Evolutionary conservation across 805 yeast species (phyloP), one percentile per base, ranked within the genome.

Genomic region (Candida maris): DNA sequence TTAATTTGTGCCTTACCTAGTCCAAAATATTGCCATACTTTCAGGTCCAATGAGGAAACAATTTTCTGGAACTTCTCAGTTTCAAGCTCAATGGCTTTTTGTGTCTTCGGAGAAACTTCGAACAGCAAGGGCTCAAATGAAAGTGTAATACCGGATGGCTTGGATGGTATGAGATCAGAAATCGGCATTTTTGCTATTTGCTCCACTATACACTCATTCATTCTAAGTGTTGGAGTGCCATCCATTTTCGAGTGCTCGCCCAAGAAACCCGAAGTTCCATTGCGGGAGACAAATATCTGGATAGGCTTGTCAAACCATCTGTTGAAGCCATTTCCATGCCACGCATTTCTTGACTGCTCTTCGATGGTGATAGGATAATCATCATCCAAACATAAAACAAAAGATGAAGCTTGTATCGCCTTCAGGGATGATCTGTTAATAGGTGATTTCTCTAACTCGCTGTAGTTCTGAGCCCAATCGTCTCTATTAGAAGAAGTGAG

Each of bases 161-260:
- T 23, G 5, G 26, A 18, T 2, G 22, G 54, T 49, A 38, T 17
- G 29, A 48, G 46, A 30, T 46, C 49, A 2, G 35, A 32, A 12
- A 38, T 10, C 3, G 32, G 18, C 43, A 48, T 37, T 13, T 50
- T 75, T 64, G 54, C 75, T 58, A 89, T 62, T 48, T 77, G 73
- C 35, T 70, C 70, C 45, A 79, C 70, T 26, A 91, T 70, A 54
- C 70, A 79, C 63, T 87, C 87, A 61, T 91, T 91, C 66, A 91
- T 67, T 46, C 87, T 79, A 54, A 86, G 77, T 20, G 96, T 91
- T 56, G 97, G 95, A 7, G 96, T 86, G 44, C 97, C 98, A 62
- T 91, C 98, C 97, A 91, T 91, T 69, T 78, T 84, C 16, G 97
- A 87, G 68, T 91, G 98, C 68, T 91, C 98, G 44, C 95, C 97